Base-by-base conservation (phyloP, 2,329 filamentous ascomycete species). In the Arthrobotrys pseudoclavata region DNA sequence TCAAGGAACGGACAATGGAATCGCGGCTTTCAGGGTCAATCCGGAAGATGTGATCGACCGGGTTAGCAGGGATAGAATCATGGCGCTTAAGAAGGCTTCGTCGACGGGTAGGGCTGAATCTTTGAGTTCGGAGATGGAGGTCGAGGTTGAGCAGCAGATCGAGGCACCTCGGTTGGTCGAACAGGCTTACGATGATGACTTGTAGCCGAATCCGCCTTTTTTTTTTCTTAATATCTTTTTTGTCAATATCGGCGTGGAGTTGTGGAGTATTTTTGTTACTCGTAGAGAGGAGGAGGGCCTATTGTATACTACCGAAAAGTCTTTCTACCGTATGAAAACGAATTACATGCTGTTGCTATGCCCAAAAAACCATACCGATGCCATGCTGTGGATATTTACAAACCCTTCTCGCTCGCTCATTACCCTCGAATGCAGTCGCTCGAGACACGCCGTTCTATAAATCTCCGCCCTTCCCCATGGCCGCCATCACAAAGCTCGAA, bases 1-100 rank as follows among this genome's bases (percentile, higher is more conserved):
- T 45, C 85, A 94, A 69, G 86, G 87, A 68, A 90, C 89, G 34
- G 91, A 94, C 83, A 94, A 94, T 83, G 88, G 88, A 5, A 3
- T 31, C 12, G 9, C 20, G 10, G 3, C 34, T n/a, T 42, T 42
- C 10, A 68, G 26, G 20, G 61, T 71, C 0, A 47, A 42, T 12
- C 61, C 74, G 5, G 74, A 70, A 10, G 72, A 77, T 45, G 67
- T 77, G 6, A 67, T 77, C 18, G 61, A 47, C 6, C 42, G 64
- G 31, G 61, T 77, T 22, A 42, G 24, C 22, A 13, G 74, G 20
- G 67, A 71, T 26, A 64, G 67, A 31, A 48, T 69, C 10, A 13
- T 66, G 6, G 64, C 62, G 5, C 1, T 42, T 4, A 60, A 60
- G 55, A 66, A 71, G 42, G 26, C 22, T 31, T 5, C 22, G n/a